phyloP scores from a whole-genome alignment of 202 grass and related monocot genomes.

The Hordeum pubiflorum region DNA sequence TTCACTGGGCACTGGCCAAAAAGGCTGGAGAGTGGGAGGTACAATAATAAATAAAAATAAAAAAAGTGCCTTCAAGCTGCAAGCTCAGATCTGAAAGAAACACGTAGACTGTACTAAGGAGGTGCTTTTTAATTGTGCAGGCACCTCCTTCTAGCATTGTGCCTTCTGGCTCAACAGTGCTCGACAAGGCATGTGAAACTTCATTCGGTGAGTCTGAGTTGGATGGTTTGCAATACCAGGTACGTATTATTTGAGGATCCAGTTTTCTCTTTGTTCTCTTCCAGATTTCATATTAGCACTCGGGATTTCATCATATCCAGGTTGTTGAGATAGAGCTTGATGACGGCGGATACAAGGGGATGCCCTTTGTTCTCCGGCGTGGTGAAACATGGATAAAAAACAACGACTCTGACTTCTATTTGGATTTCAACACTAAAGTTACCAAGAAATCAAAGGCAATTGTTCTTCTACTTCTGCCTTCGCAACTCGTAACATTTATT shows the following conservation, averaged over 20 bases:
- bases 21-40: constrained; percentile 74
- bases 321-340: constrained; percentile 77
- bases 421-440: constrained; percentile 51
- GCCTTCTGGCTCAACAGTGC: constrained; percentile 61
- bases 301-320: constrained; percentile 40
- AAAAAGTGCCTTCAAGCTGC: not conserved
- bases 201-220: constrained; percentile 45
- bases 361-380: constrained; percentile 79
- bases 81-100: constrained; percentile 6
- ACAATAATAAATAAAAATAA: not conserved
- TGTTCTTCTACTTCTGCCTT: constrained; percentile 15
- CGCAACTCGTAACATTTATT: not conserved
- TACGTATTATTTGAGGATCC: constrained; percentile 26
- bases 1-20: constrained; percentile 78
- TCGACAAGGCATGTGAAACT: constrained; percentile 76
- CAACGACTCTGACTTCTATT: constrained; percentile 75
- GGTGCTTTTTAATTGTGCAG: constrained; percentile 41
- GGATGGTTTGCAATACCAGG: constrained; percentile 66
- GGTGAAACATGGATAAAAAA: constrained; percentile 87
- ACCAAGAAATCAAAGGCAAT: constrained; percentile 51
- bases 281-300: constrained; percentile 22
- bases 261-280: constrained; percentile 13
- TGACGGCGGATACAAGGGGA: constrained; percentile 51
- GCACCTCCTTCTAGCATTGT: constrained; percentile 55
- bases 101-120: not conserved